These are phyloP conservation scores for Penicillium crystallinum DNA, from an alignment of 495 filamentous ascomycete genomes.

Conservation along the genomic window DNA sequence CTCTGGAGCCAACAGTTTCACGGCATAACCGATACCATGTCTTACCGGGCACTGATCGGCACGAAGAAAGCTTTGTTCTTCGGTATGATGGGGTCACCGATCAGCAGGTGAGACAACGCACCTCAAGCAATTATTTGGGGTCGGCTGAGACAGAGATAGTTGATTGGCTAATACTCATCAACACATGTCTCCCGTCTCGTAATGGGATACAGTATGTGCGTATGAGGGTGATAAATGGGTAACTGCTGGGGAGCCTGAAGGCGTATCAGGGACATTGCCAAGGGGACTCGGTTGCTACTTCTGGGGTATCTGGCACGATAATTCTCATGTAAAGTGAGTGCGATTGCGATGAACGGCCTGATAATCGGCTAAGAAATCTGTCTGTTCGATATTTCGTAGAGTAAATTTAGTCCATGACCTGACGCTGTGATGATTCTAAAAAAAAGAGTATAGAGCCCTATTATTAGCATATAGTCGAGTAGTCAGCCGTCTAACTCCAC, in stretches of 20 bases:
- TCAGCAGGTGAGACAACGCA: conserved; percentile 16
- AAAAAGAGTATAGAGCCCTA: background rate
- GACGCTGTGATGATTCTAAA: background rate
- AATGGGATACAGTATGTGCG: background rate
- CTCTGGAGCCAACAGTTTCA: background rate
- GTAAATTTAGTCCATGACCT: background rate
- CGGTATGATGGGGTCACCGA: conserved; percentile 1
- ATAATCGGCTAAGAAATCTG: no score
- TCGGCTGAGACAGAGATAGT: background rate
- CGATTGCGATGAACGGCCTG: no score
- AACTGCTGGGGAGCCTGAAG: background rate
- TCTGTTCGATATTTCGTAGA: background rate
- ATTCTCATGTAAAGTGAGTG: no score
- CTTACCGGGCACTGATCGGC: background rate
- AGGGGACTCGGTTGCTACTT: background rate
- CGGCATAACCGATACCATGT: background rate
- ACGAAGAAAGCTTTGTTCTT: background rate
- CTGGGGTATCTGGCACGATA: no score
- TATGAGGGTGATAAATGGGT: background rate
- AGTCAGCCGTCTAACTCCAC: conserved; percentile 16
- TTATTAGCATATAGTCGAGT: conserved; percentile 8
- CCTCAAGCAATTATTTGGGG: background rate
- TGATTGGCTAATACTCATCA: background rate
- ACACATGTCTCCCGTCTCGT: background rate
- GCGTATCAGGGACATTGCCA: background rate